A percentile compares a stretch with the other conserved stretches of the same genome.
phyloP scores from a whole-genome alignment of 2,329 filamentous ascomycete genomes.

The Atkinsonella hypoxylon region DNA sequence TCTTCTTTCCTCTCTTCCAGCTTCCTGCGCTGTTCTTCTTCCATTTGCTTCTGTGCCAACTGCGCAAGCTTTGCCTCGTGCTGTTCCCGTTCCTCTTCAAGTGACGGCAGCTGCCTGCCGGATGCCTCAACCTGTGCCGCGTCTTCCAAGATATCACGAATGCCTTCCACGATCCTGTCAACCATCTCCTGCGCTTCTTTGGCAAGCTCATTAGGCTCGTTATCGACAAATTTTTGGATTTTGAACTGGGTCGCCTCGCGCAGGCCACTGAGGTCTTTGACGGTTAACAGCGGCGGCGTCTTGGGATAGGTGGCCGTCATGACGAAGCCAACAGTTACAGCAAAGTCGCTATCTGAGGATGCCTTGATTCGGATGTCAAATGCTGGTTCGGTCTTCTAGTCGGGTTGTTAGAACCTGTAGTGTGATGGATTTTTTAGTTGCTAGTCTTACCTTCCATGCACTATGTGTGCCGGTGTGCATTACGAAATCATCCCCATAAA shows the following conservation, averaged over 20 bases:
- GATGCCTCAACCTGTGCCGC: constrained; percentile 67
- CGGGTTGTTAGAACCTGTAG: neutral
- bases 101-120: constrained; percentile 65
- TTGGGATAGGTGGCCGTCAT: constrained; percentile 88
- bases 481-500: constrained; percentile 81
- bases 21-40: constrained; percentile 39
- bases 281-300: constrained; percentile 57
- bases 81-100: constrained; percentile 78
- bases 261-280: constrained; percentile 53
- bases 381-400: constrained; percentile 62
- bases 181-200: constrained; percentile 46
- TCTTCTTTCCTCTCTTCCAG: constrained; percentile 52
- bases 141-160: constrained; percentile 72
- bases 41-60: constrained; percentile 43
- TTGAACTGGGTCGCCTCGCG: constrained; percentile 60
- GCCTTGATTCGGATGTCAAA: constrained; percentile 74
- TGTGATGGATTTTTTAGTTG: constrained; percentile 6
- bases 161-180: constrained; percentile 53
- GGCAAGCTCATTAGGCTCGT: constrained; percentile 41
- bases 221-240: constrained; percentile 52
- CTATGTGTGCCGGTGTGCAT: constrained; percentile 56
- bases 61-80: constrained; percentile 63
- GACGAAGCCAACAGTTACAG: constrained; percentile 61
- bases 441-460: constrained; percentile 67
- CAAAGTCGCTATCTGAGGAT: constrained; percentile 59